Percentiles rank a stretch among this genome's conserved stretches.
Conservation (phyloP, 257 asterid species). For the Cruciata laevipes region DNA sequence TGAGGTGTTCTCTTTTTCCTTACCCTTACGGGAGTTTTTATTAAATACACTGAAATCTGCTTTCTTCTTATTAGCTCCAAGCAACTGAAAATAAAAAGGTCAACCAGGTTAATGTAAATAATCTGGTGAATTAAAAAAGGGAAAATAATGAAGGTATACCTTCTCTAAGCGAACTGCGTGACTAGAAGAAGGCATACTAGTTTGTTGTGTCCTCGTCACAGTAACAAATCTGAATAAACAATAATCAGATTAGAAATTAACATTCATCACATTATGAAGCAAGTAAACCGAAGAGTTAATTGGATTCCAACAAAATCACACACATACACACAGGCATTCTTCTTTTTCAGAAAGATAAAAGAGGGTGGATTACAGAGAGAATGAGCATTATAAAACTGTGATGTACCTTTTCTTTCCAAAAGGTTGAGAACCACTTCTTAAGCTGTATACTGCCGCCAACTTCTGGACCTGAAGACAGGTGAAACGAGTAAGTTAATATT, state of each 20-base stretch:
- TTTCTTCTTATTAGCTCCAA: constrained; percentile 57
- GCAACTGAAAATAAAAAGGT: constrained; percentile 46
- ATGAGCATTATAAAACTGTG: not conserved
- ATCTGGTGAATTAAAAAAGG: not conserved
- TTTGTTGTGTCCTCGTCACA: constrained; percentile 58
- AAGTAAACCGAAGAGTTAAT: not conserved
- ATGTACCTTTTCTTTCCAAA: constrained; percentile 87
- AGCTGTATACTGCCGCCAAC: constrained; percentile 72
- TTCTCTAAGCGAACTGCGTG: constrained; percentile 70
- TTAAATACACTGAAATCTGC: constrained; percentile 47
- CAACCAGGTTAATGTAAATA: not conserved
- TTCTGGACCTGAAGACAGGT: constrained; percentile 45
- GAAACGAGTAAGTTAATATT: not conserved
- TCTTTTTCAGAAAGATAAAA: too few relatives aligned
- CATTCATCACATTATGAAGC: not conserved
- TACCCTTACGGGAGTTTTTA: constrained; percentile 29
- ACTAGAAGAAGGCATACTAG: constrained; percentile 75
- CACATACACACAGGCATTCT: too few relatives aligned
- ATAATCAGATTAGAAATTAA: not conserved
- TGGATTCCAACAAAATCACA: too few relatives aligned
- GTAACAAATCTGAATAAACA: constrained; percentile 69
- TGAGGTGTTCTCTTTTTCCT: constrained; percentile 19
- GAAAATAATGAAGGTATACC: constrained; percentile 30
- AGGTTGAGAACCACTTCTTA: constrained; percentile 68
- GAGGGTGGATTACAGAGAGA: too few relatives aligned